phyloP scores from a whole-genome alignment of 2,329 filamentous ascomycete genomes.

The Davidsoniella neocaledoniae region DNA sequence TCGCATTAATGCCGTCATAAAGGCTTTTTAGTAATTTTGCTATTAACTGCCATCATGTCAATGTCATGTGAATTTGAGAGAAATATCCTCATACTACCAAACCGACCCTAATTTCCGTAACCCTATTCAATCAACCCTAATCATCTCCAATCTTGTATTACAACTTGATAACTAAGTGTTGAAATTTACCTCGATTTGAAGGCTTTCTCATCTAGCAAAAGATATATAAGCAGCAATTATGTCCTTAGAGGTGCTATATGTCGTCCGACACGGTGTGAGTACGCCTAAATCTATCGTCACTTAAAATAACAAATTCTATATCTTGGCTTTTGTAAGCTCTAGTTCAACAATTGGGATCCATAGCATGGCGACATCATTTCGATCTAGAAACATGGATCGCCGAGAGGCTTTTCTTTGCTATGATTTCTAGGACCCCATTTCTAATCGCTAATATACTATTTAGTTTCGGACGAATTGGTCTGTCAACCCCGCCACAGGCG shows the following conservation, averaged over 20 bases:
- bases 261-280: slow-evolving; percentile 58
- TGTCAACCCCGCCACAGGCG: slow-evolving; percentile 64
- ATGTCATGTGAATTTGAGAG: too few relatives aligned
- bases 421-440: slow-evolving; percentile 3
- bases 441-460: slow-evolving; percentile 3
- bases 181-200: too few relatives aligned
- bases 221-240: slow-evolving; percentile 22
- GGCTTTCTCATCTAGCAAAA: slow-evolving; percentile 16
- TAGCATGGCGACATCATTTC: slow-evolving; percentile 14
- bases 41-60: too few relatives aligned
- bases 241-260: slow-evolving; percentile 55
- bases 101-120: too few relatives aligned
- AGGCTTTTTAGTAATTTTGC: too few relatives aligned
- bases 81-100: too few relatives aligned
- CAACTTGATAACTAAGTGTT: too few relatives aligned
- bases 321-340: not conserved
- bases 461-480: slow-evolving; percentile 86
- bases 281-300: not conserved
- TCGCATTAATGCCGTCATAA: too few relatives aligned
- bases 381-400: not conserved
- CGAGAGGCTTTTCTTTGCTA: not conserved
- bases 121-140: too few relatives aligned
- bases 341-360: not conserved
- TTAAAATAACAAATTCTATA: not conserved
- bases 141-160: too few relatives aligned